These are phyloP conservation scores for Articulospora tetracladia DNA, from an alignment of 495 filamentous ascomycete genomes.

Conservation along the genomic window DNA sequence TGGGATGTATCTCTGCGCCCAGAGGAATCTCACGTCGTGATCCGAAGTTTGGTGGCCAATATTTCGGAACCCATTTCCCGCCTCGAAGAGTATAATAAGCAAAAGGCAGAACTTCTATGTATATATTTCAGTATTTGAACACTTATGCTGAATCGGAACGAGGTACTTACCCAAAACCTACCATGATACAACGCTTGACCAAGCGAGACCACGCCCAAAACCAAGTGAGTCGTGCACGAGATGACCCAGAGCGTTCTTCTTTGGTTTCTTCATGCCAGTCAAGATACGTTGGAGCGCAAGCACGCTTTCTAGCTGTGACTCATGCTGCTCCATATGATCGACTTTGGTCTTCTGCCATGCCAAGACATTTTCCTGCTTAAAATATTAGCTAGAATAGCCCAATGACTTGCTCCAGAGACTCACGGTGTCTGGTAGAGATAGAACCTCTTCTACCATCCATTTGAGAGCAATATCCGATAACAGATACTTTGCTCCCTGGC, in stretches of 20 bases:
- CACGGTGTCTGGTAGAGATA: neutral
- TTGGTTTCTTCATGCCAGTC: neutral
- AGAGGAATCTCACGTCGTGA: neutral
- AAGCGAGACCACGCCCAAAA: neutral
- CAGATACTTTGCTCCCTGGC: neutral
- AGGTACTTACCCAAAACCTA: neutral
- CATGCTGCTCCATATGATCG: slow-evolving; percentile 1
- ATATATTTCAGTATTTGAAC: neutral
- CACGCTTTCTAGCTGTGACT: neutral
- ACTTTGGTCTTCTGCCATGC: slow-evolving; percentile 6
- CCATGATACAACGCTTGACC: neutral
- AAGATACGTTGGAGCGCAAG: neutral
- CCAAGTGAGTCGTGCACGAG: neutral
- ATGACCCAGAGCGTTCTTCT: neutral
- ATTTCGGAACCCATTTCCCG: neutral
- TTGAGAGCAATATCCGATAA: neutral
- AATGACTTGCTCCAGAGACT: neutral
- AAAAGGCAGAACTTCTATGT: neutral
- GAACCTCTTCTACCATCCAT: slow-evolving; percentile 6
- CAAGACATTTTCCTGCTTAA: neutral
- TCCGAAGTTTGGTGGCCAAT: slow-evolving; percentile 1
- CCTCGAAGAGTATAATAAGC: neutral
- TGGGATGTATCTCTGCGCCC: neutral
- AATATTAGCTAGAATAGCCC: neutral
- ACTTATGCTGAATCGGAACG: neutral